A percentile compares a stretch with the other conserved stretches of the same genome.
These are phyloP conservation scores for Bretschneidera sinensis DNA, from an alignment of 345 rosid species.

Conservation along the genomic window DNA sequence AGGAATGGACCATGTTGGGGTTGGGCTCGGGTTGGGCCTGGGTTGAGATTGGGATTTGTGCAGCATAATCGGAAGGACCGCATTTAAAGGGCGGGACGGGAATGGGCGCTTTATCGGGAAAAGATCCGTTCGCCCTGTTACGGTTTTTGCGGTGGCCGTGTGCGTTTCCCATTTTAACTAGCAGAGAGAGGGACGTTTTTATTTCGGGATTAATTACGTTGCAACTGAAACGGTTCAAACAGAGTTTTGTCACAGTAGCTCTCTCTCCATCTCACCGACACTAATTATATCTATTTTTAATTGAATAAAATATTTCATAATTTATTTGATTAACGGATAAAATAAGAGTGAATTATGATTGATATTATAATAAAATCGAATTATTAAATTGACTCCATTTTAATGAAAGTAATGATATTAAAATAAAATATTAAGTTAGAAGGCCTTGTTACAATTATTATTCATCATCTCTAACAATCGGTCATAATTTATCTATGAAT, in stretches of 20 bases:
- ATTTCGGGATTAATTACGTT: slow-evolving; percentile 21
- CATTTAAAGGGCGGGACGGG: slow-evolving; percentile 9
- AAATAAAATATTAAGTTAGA: too few species aligned
- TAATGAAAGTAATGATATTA: too few species aligned
- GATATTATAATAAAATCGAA: too few species aligned
- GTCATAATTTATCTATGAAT: too few species aligned
- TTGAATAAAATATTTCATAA: too few species aligned
- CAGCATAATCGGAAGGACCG: slow-evolving; percentile 14
- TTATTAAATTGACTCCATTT: too few species aligned
- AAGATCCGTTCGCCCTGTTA: slow-evolving; percentile 14
- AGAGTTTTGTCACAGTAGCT: neutral
- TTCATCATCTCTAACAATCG: too few species aligned
- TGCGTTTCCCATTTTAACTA: slow-evolving; percentile 45
- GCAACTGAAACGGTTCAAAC: slow-evolving; percentile 19
- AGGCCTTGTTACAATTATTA: too few species aligned
- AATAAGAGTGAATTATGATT: too few species aligned
- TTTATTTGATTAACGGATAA: too few species aligned
- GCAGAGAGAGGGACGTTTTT: slow-evolving; percentile 24
- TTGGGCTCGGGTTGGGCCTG: slow-evolving; percentile 6
- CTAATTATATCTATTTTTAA: too few species aligned
- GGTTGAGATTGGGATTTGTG: slow-evolving; percentile 10
- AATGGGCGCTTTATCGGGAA: slow-evolving; percentile 10
- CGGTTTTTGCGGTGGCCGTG: slow-evolving; percentile 35
- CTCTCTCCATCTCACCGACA: too few species aligned
- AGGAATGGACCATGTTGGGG: slow-evolving; percentile 22